These are phyloP conservation scores for Plasmodium sp. DNA, from an alignment of 169 alveolate genomes.

Conservation along the genomic window DNA sequence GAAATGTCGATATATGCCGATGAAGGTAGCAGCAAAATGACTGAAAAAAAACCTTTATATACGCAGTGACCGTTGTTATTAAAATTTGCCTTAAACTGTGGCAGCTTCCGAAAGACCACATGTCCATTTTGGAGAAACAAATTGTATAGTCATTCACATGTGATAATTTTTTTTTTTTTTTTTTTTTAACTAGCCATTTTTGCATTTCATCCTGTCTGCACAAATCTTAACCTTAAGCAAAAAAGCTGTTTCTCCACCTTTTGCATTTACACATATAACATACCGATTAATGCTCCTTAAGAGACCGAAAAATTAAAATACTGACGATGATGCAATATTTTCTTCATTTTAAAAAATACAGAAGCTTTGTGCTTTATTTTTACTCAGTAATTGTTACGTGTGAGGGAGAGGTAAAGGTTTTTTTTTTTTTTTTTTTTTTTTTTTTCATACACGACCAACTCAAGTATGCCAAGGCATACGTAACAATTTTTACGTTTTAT, in stretches of 20 bases:
- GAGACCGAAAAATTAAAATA: not conserved
- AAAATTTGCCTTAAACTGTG: not conserved
- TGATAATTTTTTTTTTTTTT: not conserved
- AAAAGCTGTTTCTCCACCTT: not conserved
- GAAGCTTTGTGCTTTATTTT: not conserved
- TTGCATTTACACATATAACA: not conserved
- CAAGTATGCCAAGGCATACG: not conserved
- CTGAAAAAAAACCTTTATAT: not conserved
- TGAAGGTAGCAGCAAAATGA: not conserved
- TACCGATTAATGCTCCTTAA: not conserved
- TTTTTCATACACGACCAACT: not conserved
- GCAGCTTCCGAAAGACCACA: not conserved
- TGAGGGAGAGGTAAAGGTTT: not conserved
- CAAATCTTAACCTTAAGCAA: not conserved
- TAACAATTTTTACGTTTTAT: not conserved
- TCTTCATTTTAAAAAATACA: not conserved
- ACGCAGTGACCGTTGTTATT: not conserved
- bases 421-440: not conserved
- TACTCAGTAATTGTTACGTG: not conserved
- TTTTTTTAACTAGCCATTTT: not conserved
- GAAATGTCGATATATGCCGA: not conserved
- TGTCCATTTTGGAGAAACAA: not conserved
- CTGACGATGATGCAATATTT: not conserved
- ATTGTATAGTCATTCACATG: not conserved
- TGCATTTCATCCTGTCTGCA: not conserved